Percentiles rank a stretch among this genome's conserved stretches.
These are phyloP conservation scores for Lipomyces orientalis DNA, from an alignment of 805 yeast species.

Conservation along the genomic window DNA sequence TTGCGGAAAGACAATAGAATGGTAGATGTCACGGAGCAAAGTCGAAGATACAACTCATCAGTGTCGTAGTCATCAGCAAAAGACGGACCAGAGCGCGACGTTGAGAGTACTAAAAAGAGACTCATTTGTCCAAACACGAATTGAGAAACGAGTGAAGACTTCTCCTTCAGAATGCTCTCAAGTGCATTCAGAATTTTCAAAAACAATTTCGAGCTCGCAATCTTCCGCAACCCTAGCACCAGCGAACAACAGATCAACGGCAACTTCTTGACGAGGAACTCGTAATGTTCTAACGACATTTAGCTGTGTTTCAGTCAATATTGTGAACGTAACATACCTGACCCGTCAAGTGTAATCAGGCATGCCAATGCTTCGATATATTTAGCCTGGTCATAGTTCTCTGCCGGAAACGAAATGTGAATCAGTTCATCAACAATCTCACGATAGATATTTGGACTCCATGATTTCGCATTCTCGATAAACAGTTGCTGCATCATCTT, in stretches of 20 bases:
- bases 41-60: conserved; percentile 47
- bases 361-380: conserved; percentile 15
- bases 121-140: conserved; percentile 65
- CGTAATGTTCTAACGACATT: background rate
- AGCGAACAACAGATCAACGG: conserved; percentile 13
- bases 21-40: conserved; percentile 61
- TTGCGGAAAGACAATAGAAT: conserved; percentile 70
- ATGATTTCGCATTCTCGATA: background rate
- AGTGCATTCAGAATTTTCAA: conserved; percentile 45
- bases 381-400: background rate
- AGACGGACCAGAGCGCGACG: conserved; percentile 38
- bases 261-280: conserved; percentile 8
- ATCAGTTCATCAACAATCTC: background rate
- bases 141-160: conserved; percentile 67
- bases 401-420: conserved; percentile 1
- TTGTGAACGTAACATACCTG: background rate
- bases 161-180: conserved; percentile 54
- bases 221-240: conserved; percentile 40
- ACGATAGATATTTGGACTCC: conserved; percentile 6
- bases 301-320: background rate
- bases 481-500: background rate
- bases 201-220: conserved; percentile 35
- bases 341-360: background rate
- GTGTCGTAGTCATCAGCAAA: conserved; percentile 30
- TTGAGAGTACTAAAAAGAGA: conserved; percentile 47